Conservation (phyloP, 108 stramenopile species). For the Nitzschia palea region DNA sequence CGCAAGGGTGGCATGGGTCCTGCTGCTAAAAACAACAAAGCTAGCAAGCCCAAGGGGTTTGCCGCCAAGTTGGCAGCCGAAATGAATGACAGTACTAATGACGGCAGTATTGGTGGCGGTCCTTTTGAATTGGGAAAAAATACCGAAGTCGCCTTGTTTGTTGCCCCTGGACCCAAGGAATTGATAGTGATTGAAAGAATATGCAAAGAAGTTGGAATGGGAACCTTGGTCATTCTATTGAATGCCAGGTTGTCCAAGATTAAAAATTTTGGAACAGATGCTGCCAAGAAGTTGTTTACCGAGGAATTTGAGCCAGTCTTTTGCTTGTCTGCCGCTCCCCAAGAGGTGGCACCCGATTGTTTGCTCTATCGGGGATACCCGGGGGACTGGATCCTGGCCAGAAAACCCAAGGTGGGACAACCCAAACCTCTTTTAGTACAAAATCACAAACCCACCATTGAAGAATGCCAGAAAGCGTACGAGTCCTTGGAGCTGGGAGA, state of each 20-base stretch:
- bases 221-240: constrained; percentile 75
- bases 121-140: constrained; percentile 63
- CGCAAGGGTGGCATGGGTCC: constrained; percentile 40
- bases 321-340: constrained; percentile 69
- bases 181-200: constrained; percentile 69
- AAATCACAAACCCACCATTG: constrained; percentile 37
- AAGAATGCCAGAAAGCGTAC: constrained; percentile 60
- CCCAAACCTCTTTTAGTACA: constrained; percentile 66
- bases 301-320: constrained; percentile 75
- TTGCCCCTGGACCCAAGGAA: constrained; percentile 81
- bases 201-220: constrained; percentile 67
- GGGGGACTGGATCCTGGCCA: constrained; percentile 67
- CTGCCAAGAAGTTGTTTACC: constrained; percentile 49
- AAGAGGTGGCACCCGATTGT: constrained; percentile 70
- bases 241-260: constrained; percentile 69
- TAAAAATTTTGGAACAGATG: constrained; percentile 57
- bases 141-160: constrained; percentile 82
- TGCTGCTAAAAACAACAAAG: constrained; percentile 33
- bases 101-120: constrained; percentile 27
- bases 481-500: constrained; percentile 60
- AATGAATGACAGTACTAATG: constrained; percentile 15
- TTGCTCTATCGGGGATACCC: constrained; percentile 74
- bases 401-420: constrained; percentile 76
- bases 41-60: constrained; percentile 66
- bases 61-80: constrained; percentile 80